A percentile compares a stretch with the other conserved stretches of the same genome.
Evolutionary conservation across 768 basidiomycete species (phyloP).

Genomic region (Lanmaoa pseudosensibilis): DNA sequence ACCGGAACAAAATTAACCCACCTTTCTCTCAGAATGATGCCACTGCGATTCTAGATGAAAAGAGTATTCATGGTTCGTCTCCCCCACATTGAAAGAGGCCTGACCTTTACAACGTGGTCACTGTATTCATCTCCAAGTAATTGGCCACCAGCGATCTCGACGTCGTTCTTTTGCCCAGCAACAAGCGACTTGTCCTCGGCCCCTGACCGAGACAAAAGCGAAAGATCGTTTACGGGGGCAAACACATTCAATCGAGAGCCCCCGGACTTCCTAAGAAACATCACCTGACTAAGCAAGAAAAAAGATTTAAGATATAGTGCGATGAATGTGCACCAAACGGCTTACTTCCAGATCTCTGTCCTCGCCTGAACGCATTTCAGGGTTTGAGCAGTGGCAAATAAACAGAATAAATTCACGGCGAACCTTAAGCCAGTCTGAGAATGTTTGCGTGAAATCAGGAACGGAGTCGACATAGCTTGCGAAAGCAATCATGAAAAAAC

Average conservation of each 20-base stretch:
- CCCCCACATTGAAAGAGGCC: constrained; percentile 10
- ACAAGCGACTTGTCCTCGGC: constrained; percentile 55
- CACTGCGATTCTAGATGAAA: constrained; percentile 75
- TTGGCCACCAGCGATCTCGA: constrained; percentile 76
- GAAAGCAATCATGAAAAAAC: constrained; percentile 94
- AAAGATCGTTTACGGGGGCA: constrained; percentile 86
- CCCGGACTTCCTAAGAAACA: constrained; percentile 76
- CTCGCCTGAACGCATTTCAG: constrained; percentile 48
- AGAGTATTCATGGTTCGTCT: not conserved
- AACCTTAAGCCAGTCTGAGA: constrained; percentile 87
- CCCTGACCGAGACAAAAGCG: constrained; percentile 71
- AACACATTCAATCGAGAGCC: constrained; percentile 88
- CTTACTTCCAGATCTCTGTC: constrained; percentile 93
- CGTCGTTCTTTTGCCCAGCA: constrained; percentile 71
- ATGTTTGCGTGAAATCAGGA: constrained; percentile 63
- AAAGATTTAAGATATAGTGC: not conserved
- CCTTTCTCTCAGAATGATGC: constrained; percentile 92
- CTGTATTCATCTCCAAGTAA: constrained; percentile 95
- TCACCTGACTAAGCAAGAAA: constrained; percentile 64
- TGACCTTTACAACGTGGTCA: constrained; percentile 86
- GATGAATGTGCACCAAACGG: constrained; percentile 5
- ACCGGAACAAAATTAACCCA: constrained; percentile 35
- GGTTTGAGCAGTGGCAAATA: not conserved
- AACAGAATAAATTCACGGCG: constrained; percentile 9
- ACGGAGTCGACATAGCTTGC: constrained; percentile 80